Base-by-base conservation (phyloP, 495 filamentous ascomycete genomes). In the Letharia columbiana region DNA sequence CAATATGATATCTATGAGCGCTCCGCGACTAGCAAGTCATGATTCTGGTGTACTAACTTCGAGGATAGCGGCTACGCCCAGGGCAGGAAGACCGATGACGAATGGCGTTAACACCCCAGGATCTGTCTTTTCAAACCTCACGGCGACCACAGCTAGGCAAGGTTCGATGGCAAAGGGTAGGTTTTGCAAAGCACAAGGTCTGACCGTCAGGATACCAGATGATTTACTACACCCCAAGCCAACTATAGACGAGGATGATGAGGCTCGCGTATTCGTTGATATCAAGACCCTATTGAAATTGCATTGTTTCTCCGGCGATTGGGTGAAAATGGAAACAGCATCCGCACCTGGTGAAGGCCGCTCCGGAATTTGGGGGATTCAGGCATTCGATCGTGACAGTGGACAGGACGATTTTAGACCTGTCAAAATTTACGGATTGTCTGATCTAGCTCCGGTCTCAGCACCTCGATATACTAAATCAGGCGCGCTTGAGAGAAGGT, bases 231-330 rank as follows among this genome's bases (percentile, higher is more conserved):
- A 96, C 70, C 94, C 94, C 1, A 89, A 87, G 64, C 93, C 94
- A 9, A 77, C 81, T 5, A 83, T 84, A 31, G 92, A 96, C 61
- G 94, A 98, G 69, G 89, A 91, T 69, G 86, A 91, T 61, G 95
- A 98, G 72, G 86, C 89, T 4, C 84, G 93, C 50, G 79, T 97
- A 23, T 98, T 92, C 74, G 91, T 98, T 11, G 91, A 94, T 68
- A 86, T 92, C 40, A 88, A 83, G 66, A 87, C 90, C 23, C 77
- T 98, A 15, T 85, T 89, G n/a, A 89, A 90, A 66, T 84, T 98
- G 50, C 91, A 91, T 39, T 97, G 92, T 73, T 98, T 98, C 74
- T 96, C 93, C 1, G 94, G 94, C 18, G 94, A 98, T 72, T 98
- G 94, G 94, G 91, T 97, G n/a, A 84, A 87, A 5, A 78, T 98